Evolutionary conservation across 2,329 filamentous ascomycete species (phyloP), one percentile per base, ranked within the genome.

Genomic region (Pleomassaria siparia): DNA sequence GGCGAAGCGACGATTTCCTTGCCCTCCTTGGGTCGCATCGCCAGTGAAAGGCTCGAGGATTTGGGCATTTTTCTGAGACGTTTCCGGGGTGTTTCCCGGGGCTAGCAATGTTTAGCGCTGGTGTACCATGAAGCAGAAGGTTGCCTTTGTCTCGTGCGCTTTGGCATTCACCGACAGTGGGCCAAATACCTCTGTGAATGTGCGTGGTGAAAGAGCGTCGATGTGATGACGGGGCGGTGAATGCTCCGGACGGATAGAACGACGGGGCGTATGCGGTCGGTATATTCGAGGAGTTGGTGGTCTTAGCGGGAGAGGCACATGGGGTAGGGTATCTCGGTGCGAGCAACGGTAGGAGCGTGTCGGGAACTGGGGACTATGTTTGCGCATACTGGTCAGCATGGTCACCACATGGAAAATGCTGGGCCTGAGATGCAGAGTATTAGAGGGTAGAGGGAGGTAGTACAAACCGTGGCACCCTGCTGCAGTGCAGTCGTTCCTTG

Each of bases 1-100:
- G 66, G 66, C 29, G 54, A 55, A 20, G 51, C 51, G 44, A 46
- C 49, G 39, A 49, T 60, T 24, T 67, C 63, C 47, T 64, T 70
- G 36, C 51, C 53, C 39, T 51, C 45, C 45, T 65, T 69, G 18
- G 64, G 52, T 40, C 67, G 60, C 67, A 68, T 68, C 44, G 64
- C 63, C 26, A 71, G 54, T 25, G 69, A 71, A 49, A 72, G 48
- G 28, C 67, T 64, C 29, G 69, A 66, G 12, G 66, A 64, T 43
- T 72, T 72, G 26, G 68, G 69, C 69, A 72, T 72, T 53, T 67
- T 72, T 47, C 64, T 58, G 18, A 67, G 46, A 44, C 59, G 56
- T 50, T 60, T 70, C 43, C 51, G 59, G 35, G 58, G 59, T 40
- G 50, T 47, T n/a, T 52, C 44, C 54, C 58, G 50, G 32, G 60